Base-by-base conservation (phyloP, 2,329 filamentous ascomycete genomes). In the Akanthomyces muscarius region DNA sequence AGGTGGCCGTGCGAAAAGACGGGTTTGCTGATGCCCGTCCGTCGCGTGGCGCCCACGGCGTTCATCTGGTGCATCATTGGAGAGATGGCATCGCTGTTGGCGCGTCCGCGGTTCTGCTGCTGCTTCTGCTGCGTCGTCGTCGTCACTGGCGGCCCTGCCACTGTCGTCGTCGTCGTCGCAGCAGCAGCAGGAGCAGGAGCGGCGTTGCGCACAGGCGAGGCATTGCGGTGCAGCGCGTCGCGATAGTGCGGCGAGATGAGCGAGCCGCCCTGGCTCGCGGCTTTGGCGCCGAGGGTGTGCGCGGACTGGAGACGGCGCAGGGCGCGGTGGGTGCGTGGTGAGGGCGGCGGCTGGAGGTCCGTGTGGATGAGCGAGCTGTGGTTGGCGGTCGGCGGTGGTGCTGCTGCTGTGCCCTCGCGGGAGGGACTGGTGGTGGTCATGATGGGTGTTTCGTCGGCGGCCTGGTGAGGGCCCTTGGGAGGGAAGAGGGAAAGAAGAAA, bases 241-340 rank as follows among this genome's bases (percentile, higher is more conserved):
- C 80, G 81, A 52, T 83, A 82, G 71, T 88, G 86, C 70, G 88
- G 85, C n/a, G 86, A 82, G 69, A 87, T 86, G 66, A 88, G 78
- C 0, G 85, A 84, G 28, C 83, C 28, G 7, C 51, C 78, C 64
- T 78, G 78, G 66, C 73, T 77, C 61, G 77, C 71, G 62, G 79
- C 77, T 69, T 84, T 82, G 65, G 86, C 72, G 72, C 86, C 85
- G 61, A 91, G 76, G 75, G 83, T 80, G 77, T 92, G 89, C 57
- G 90, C 89, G 38, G 90, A 92, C 75, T 92, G 89, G 36, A 91
- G 85, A 72, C 89, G 88, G 68, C 90, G 85, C 65, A 92, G 80
- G 53, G 85, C 83, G 69, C 89, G 85, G 72, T 87, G 85, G 30
- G 86, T 86, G 65, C 86, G 83, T 50, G 87, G 86, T 33, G 86